A percentile compares a stretch with the other conserved stretches of the same genome.
These are phyloP conservation scores for Fusarium sp. DNA, from an alignment of 2,329 filamentous ascomycete genomes.

Conservation along the genomic window DNA sequence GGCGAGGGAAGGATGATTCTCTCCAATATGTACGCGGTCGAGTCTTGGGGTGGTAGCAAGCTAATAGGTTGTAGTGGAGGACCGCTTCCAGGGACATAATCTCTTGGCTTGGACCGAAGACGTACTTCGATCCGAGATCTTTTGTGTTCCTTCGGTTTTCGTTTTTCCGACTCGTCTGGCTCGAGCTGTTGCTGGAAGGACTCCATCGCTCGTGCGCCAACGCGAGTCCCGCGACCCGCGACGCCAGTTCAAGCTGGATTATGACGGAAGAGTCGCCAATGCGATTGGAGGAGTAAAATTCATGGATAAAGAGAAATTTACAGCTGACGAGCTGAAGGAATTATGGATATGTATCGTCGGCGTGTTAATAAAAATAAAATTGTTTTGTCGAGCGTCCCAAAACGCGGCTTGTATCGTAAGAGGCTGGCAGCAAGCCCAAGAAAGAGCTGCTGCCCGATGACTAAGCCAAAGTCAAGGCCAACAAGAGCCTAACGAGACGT, in stretches of 20 bases:
- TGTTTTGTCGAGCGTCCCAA: neutral
- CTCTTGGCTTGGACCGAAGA: slow-evolving; percentile 33
- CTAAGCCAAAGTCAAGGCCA: neutral
- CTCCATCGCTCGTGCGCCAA: slow-evolving; percentile 37
- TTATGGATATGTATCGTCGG: neutral
- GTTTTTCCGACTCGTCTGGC: slow-evolving; percentile 17
- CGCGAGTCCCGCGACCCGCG: slow-evolving; percentile 20
- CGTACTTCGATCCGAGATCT: slow-evolving; percentile 35
- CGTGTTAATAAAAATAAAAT: neutral
- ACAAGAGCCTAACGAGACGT: neutral
- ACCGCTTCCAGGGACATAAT: slow-evolving; percentile 60
- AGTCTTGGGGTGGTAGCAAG: slow-evolving; percentile 62
- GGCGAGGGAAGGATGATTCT: slow-evolving; percentile 60
- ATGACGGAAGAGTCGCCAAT: neutral
- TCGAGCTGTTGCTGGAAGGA: slow-evolving; percentile 15
- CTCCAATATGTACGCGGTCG: slow-evolving; percentile 68
- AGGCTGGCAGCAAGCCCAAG: neutral
- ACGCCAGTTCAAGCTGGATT: neutral
- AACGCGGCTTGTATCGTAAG: neutral
- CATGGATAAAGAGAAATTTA: neutral
- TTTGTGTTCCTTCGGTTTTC: slow-evolving; percentile 18
- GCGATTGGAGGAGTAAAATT: neutral
- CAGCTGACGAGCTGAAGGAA: no score
- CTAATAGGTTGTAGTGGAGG: slow-evolving; percentile 61
- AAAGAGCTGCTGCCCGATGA: neutral